phyloP scores from a whole-genome alignment of 164 flowering plant genomes.

The Brasenia schreberi region DNA sequence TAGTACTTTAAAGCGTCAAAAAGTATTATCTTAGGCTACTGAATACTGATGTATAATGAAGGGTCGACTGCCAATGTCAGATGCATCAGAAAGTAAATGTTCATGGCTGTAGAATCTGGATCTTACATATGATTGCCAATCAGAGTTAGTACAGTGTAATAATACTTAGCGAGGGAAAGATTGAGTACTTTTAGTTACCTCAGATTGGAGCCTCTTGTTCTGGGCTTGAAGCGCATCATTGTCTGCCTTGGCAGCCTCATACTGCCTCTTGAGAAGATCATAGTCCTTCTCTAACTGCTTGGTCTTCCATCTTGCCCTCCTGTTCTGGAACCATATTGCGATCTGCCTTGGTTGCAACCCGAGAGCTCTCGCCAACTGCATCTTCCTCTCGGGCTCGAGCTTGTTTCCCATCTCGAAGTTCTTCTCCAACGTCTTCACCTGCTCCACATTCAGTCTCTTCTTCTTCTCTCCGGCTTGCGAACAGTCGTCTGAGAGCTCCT shows the following conservation, averaged over 20 bases:
- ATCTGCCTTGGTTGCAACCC: slow-evolving; percentile 81
- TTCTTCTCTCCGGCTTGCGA: slow-evolving; percentile 62
- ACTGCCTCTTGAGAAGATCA: slow-evolving; percentile 59
- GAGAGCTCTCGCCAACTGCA: slow-evolving; percentile 72
- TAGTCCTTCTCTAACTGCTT: slow-evolving; percentile 85
- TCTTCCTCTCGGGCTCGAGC: slow-evolving; percentile 85
- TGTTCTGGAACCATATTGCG: slow-evolving; percentile 86
- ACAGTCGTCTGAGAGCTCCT: slow-evolving; percentile 45
- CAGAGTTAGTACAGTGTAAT: no score
- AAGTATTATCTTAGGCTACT: no score
- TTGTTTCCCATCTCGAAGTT: slow-evolving; percentile 79
- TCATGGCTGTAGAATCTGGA: no score
- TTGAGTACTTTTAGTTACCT: slow-evolving; percentile 22
- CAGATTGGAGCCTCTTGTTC: slow-evolving; percentile 61
- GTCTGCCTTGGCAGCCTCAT: slow-evolving; percentile 57
- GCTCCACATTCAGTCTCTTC: slow-evolving; percentile 70
- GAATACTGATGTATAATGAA: no score
- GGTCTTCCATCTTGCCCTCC: slow-evolving; percentile 92
- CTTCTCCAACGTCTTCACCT: slow-evolving; percentile 77
- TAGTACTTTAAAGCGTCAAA: no score
- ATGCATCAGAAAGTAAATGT: no score
- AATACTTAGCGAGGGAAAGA: no score
- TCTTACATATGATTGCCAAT: no score
- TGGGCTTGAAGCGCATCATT: slow-evolving; percentile 63
- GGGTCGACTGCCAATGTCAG: no score